Evolutionary conservation across 305 asterid species (phyloP), one percentile per base, ranked within the genome.

Genomic region (Ajuga reptans): DNA sequence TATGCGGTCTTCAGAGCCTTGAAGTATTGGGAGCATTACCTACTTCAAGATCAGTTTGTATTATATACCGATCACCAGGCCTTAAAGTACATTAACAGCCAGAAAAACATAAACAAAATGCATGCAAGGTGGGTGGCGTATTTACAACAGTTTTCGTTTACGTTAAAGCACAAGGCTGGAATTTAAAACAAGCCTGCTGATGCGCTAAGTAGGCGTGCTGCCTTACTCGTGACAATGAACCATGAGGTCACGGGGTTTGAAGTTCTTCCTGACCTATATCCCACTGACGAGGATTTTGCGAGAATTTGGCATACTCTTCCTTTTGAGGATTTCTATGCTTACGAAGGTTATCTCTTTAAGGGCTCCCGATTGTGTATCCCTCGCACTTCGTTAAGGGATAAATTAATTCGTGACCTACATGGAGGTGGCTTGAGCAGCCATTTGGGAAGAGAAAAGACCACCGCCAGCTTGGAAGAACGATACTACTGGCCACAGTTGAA

Each of bases 21-120:
- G 18, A 34, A 65, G 6, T 49, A 65, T 49, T 65, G 71, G 49
- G 59, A 49, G 2, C 60, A 65, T 4, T 65, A 65, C 1, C 46
- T 65, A 4, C 10, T 47, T 0, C 60, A 47, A 1, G 36, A 34
- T 41, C 52, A 65, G 0, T 65, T 65, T 34, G 49, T 65, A 0
- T 6, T 65, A 0, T 33, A 49, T 4, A 49, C 36, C 7, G 71
- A 49, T 1, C 71, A 65, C 15, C 60, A 49, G 2, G 56, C 69
- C 4, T 45, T 63, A 43, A 63, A 63, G 5, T 7, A 63, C 0
- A 7, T 45, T 0, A 45, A 63, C 7, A 45, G 18, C 1, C 56
- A 63, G 6, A 15, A 65, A 1, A 31, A 31, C 21, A 62, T 51
- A 4, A 56, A 9, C 24, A 49, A 49, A n/a, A 63, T 45, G 41